A percentile compares a stretch with the other conserved stretches of the same genome.
Conservation (phyloP, 371 early-diverging fungal genomes). For the Mortierella sp. region DNA sequence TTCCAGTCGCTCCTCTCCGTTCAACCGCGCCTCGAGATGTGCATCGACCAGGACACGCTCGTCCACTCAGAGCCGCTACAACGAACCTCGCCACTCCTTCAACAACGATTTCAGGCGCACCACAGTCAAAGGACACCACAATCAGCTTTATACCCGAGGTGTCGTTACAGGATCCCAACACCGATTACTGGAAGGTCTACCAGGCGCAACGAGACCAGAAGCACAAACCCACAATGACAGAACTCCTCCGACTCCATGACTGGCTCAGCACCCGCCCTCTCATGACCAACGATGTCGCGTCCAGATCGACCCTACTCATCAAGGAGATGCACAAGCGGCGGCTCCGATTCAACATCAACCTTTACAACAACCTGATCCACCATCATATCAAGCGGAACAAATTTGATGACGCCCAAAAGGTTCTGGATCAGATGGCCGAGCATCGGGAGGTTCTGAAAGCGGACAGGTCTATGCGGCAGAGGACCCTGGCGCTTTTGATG, state of each 20-base stretch:
- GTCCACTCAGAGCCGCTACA: not conserved
- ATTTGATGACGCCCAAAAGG: constrained; percentile 25
- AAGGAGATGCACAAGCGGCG: constrained; percentile 8
- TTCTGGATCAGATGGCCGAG: constrained; percentile 18
- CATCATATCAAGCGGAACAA: constrained; percentile 31
- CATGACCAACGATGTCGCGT: constrained; percentile 25
- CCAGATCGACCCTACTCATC: constrained; percentile 20
- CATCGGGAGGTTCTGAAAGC: not conserved
- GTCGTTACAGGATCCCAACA: constrained; percentile 16
- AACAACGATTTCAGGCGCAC: not conserved
- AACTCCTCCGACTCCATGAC: constrained; percentile 26
- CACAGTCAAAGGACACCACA: not conserved
- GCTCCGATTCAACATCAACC: constrained; percentile 7
- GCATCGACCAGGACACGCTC: not conserved
- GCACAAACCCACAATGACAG: not conserved
- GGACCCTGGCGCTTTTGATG: constrained; percentile 28
- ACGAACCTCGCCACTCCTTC: not conserved
- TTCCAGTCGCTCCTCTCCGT: not conserved
- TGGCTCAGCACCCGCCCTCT: constrained; percentile 32
- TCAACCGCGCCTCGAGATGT: not conserved
- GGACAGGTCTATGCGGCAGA: constrained; percentile 3
- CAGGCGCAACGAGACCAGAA: constrained; percentile 31
- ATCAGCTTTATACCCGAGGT: constrained; percentile 24
- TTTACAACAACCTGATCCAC: constrained; percentile 37
- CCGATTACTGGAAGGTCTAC: constrained; percentile 44